Base-by-base conservation (phyloP, 805 yeast genomes). In the Starmera amethionina region DNA sequence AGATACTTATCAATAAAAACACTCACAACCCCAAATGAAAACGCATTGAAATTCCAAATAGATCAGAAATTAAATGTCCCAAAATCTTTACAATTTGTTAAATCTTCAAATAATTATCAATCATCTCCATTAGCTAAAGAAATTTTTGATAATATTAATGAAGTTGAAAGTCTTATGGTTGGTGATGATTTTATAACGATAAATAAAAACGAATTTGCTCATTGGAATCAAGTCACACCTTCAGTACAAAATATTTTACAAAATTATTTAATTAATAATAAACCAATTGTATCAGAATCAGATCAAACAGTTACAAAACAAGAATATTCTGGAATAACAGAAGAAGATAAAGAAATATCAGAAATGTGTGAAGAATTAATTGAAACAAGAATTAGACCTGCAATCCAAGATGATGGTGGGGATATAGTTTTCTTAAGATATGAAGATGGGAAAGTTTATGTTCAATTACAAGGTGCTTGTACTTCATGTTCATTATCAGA, bases 401-500 rank as follows among this genome's bases (percentile, higher is more conserved):
- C 97, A 1, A 88, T 93, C 42, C 95, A 88, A 64, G 99, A 93
- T 54, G 99, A 93, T 55, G 99, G 99, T 46, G 99, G 99, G 30
- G 97, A 93, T 56, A 80, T 93, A 46, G 89, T 86, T 51, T 94
- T 79, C 59, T 73, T 84, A 43, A 93, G 86, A 6, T 89, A 85
- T 56, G 85, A 81, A 43, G 72, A 82, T 1, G 98, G 98, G 2
- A 78, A 82, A 12, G 97, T 94, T 7, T 84, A 77, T 58, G 74
- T 93, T 51, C 87, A 84, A 58, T 67, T 93, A 36, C 89, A 86
- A 52, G 99, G 99, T 37, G 97, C 98, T 8, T 93, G 99, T 64
- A 81, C 95, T 40, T 75, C 94, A 2, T 93, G 99, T 52, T 87
- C 95, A 4, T 72, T 88, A 8, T 82, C 95, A 54, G 86, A 86